phyloP scores from a whole-genome alignment of 331 rosid species.

The Rhamnella rubrinervis region DNA sequence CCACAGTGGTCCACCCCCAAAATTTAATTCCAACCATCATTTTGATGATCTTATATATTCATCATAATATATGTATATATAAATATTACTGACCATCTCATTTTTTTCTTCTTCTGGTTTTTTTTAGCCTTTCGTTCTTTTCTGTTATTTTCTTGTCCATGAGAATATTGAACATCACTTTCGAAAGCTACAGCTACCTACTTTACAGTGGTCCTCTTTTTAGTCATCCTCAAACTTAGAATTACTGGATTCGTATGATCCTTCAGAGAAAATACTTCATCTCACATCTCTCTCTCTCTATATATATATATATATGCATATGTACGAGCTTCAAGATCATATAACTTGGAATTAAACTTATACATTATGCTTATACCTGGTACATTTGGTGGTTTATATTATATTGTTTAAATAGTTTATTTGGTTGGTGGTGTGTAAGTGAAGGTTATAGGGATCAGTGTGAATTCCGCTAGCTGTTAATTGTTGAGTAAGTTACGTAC shows the following conservation, averaged over 20 bases:
- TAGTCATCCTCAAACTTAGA: neutral
- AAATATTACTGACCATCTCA: neutral
- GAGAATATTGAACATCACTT: neutral
- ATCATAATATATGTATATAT: neutral
- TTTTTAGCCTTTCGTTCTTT: neutral
- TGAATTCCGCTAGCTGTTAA: neutral
- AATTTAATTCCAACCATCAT: conserved; percentile 1
- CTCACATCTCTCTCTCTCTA: too few species aligned
- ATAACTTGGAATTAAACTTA: too few species aligned
- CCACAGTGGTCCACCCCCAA: conserved; percentile 17
- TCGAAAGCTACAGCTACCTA: neutral
- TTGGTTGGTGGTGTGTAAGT: too few species aligned
- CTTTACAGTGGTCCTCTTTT: too few species aligned
- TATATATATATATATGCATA: neutral
- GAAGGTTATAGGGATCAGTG: neutral
- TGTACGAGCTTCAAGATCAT: neutral
- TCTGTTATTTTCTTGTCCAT: too few species aligned
- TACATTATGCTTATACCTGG: too few species aligned
- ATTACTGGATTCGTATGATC: neutral
- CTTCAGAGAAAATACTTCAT: too few species aligned
- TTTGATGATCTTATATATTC: neutral
- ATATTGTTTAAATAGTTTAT: too few species aligned
- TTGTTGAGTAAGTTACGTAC: conserved; percentile 16
- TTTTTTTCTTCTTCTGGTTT: neutral
- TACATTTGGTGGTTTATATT: too few species aligned